Evolutionary conservation across 441 rosid genomes (phyloP), one percentile per base, ranked within the genome.

Genomic region (Eruca vesicaria): DNA sequence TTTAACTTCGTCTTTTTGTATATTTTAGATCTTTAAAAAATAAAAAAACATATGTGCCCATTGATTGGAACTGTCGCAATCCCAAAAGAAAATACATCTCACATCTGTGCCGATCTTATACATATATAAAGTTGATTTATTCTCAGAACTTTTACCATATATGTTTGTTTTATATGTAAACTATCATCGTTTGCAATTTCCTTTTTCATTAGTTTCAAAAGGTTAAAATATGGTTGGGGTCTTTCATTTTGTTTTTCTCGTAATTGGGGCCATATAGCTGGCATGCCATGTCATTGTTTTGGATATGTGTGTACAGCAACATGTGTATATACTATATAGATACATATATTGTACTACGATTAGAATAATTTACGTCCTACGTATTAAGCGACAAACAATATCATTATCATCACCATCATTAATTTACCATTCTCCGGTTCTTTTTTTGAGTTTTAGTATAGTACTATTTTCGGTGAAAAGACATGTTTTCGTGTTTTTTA

Each of bases 211-310:
- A 52, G 10, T 72, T 48, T 64, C 35, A 58, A 65, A 56, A 6
- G 12, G 2, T 21, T 35, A 52, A 68, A 36, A 53, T 36, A 18
- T 19, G 19, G 19, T 6, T 36, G 20, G 43, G 8, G 71, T 76
- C 60, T 56, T 63, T 62, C 7, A 33, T 45, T 3, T 50, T 26
- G 20, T 3, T 36, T 52, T 69, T 63, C 65, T 69, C 65, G 65
- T 69, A 55, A 41, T 5, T 69, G 70, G 60, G 79, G 60, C 73
- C 68, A 74, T 59, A 26, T 60, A 68, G 60, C 73, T 68, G 74
- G 74, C 79, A 75, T 75, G 79, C 52, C 69, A 1, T 75, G 75
- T 53, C 65, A 45, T 28, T 64, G 29, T 55, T 72, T 63, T 29
- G 64, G 63, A 53, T 55, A 53, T 38, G 7, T 41, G 20, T 68